Evolutionary conservation across 2,329 filamentous ascomycete genomes (phyloP), one percentile per base, ranked within the genome.

Genomic region (Colletotrichum filicis): DNA sequence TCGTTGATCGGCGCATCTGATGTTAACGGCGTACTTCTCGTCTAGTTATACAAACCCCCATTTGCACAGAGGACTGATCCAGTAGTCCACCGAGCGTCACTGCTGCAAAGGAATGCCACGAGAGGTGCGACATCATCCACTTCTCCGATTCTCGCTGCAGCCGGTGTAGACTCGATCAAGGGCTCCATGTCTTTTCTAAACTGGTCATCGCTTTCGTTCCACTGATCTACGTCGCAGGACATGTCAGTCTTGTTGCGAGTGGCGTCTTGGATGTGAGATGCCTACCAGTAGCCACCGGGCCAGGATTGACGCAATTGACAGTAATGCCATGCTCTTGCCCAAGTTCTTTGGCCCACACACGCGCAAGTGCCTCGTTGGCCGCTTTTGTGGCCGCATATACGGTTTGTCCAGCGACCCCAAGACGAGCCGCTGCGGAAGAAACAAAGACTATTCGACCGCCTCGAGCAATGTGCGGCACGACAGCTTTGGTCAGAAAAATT

Each of bases 341-440:
- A 0, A 81, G 75, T 49, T 81, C 80, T 35, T 78, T 78, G 2
- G 79, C 79, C 80, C 78, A 81, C 0, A 77, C 77, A 2, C 79
- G 76, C 3, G 69, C 73, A 1, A 80, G 59, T 4, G 77, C 76
- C 65, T 82, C 80, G 24, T 77, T 68, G 0, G 82, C 81, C 4
- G 80, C 82, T 61, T 83, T 83, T 0, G 80, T 81, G 1, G 80
- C 76, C 0, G 75, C 79, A 32, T 84, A 83, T 0, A 83, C 79
- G 0, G 80, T 79, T 49, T 80, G 74, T 0, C 74, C 76, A 1
- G 79, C 74, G 3, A 80, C 71, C 0, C 80, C 81, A 2, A 80
- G 66, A 0, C 80, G 77, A 2, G 80, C 80, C 16, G 74, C 78
- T 2, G 77, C 77, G 0, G 80, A 82, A 0, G 81, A 82, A 2